Percentiles rank a stretch among this genome's conserved stretches.
Evolutionary conservation across 2,329 filamentous ascomycete species (phyloP).

Genomic region (Xylariaceae sp.): DNA sequence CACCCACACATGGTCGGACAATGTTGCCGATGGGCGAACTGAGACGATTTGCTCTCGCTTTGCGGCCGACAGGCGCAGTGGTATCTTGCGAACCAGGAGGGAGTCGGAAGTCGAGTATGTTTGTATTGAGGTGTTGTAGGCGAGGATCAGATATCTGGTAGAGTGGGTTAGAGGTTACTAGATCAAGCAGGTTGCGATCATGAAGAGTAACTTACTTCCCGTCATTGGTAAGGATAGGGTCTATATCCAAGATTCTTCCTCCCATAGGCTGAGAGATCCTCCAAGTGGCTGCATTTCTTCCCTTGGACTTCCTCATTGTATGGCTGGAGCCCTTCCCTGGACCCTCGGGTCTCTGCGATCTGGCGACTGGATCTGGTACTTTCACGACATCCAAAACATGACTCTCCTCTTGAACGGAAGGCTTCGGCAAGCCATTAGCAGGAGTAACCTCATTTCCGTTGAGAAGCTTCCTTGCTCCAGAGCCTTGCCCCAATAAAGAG

Average conservation of each 20-base stretch:
- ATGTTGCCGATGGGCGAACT: constrained; percentile 35
- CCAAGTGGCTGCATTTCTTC: too few species aligned
- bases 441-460: background rate
- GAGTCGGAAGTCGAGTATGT: constrained; percentile 79
- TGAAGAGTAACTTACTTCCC: constrained; percentile 43
- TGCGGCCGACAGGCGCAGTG: constrained; percentile 33
- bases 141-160: constrained; percentile 64
- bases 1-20: constrained; percentile 48
- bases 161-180: constrained; percentile 16
- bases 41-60: constrained; percentile 31
- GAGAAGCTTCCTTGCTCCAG: background rate
- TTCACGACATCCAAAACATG: too few species aligned
- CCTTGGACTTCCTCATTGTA: too few species aligned
- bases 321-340: too few species aligned
- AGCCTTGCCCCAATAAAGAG: background rate
- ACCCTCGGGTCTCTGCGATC: too few species aligned
- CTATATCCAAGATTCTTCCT: constrained; percentile 56
- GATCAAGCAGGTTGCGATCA: background rate
- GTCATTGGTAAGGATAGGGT: constrained; percentile 53
- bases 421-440: constrained; percentile 2
- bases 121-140: constrained; percentile 67
- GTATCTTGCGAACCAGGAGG: constrained; percentile 66
- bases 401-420: constrained; percentile 9
- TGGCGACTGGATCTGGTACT: too few species aligned
- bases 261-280: constrained; percentile 57